phyloP scores from a whole-genome alignment of 2,329 filamentous ascomycete genomes.

The Catunica adiposa region DNA sequence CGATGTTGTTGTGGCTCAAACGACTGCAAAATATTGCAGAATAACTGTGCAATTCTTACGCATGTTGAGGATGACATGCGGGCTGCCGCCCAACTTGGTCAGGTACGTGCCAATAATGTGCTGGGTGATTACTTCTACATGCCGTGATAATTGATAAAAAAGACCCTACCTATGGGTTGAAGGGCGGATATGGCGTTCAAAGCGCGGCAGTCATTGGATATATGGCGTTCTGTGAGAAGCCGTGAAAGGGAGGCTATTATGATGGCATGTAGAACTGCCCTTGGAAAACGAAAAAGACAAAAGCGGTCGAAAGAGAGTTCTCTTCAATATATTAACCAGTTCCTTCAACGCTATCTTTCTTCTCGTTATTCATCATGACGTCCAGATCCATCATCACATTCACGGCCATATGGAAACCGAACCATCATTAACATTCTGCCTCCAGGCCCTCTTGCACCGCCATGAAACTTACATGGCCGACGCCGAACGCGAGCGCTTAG shows the following conservation, averaged over 20 bases:
- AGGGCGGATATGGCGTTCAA: slow-evolving; percentile 1
- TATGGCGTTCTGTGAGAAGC: too few relatives aligned
- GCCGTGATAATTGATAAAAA: slow-evolving; percentile 16
- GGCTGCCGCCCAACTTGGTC: slow-evolving; percentile 71
- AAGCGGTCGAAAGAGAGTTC: background rate
- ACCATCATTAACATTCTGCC: slow-evolving; percentile 51
- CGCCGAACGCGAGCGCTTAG: slow-evolving; percentile 66
- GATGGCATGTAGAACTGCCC: slow-evolving; percentile 3
- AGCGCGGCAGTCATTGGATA: background rate
- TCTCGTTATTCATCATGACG: too few relatives aligned
- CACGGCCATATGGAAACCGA: slow-evolving; percentile 14
- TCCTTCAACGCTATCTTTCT: too few relatives aligned
- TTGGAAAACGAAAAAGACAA: background rate
- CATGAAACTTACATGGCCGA: slow-evolving; percentile 92
- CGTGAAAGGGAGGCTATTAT: too few relatives aligned
- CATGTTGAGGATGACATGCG: slow-evolving; percentile 76
- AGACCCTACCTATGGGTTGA: slow-evolving; percentile 2
- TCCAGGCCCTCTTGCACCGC: slow-evolving; percentile 75
- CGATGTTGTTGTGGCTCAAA: slow-evolving; percentile 73
- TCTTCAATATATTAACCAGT: too few relatives aligned
- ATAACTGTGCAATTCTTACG: slow-evolving; percentile 63
- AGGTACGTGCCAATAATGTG: slow-evolving; percentile 47
- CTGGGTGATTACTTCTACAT: slow-evolving; percentile 13
- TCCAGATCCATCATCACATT: background rate
- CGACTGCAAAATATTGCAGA: slow-evolving; percentile 64